These are phyloP conservation scores for Komagataella kurtzmanii DNA, from an alignment of 805 yeast species.

Conservation along the genomic window DNA sequence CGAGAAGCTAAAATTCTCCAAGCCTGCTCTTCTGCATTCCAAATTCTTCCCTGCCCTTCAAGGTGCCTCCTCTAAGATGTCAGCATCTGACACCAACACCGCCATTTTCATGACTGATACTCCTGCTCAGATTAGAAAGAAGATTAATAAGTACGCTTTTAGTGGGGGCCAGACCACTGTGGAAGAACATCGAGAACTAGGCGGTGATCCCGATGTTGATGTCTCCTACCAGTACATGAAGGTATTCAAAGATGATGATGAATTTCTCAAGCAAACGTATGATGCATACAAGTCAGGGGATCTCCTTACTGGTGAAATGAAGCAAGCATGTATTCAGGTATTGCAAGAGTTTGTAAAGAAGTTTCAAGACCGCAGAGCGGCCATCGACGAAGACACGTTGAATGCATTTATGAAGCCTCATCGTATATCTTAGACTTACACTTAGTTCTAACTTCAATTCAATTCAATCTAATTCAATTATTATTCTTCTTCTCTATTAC, in stretches of 20 bases:
- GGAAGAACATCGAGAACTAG: conserved; percentile 82
- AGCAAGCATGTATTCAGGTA: conserved; percentile 69
- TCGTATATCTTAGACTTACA: conserved; percentile 1
- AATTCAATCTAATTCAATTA: background rate
- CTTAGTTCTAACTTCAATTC: no score
- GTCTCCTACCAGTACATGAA: conserved; percentile 89
- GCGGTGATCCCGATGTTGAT: conserved; percentile 93
- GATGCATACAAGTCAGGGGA: conserved; percentile 68
- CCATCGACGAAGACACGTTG: conserved; percentile 47
- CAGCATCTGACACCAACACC: conserved; percentile 81
- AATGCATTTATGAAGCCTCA: conserved; percentile 77
- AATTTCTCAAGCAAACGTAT: conserved; percentile 45
- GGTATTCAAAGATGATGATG: conserved; percentile 86
- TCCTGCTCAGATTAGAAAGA: conserved; percentile 81
- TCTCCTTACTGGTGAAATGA: conserved; percentile 85
- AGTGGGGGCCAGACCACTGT: conserved; percentile 83
- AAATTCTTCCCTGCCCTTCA: conserved; percentile 97
- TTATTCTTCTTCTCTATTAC: conserved; percentile 25
- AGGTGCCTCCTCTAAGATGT: conserved; percentile 94
- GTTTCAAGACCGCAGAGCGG: conserved; percentile 70
- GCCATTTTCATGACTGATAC: conserved; percentile 96
- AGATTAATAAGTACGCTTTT: conserved; percentile 92
- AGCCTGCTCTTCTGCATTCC: conserved; percentile 88
- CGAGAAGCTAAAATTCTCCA: conserved; percentile 75
- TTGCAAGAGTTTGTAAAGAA: conserved; percentile 66